Conservation (phyloP, 768 basidiomycete species). For the Lentinus tigrinus region DNA sequence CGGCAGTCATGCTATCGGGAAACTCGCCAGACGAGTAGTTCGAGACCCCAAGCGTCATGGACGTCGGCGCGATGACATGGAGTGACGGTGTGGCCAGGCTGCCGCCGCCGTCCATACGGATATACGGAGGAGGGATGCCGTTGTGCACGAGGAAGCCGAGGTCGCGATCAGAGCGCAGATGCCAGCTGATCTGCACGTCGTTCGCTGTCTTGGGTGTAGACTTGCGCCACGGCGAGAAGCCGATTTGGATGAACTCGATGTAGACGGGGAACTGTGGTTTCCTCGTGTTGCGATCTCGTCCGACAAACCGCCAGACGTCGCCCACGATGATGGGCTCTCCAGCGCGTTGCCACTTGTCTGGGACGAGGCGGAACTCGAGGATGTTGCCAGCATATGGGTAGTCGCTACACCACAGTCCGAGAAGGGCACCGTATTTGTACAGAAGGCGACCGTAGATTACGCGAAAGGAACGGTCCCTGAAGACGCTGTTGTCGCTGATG, state of each 20-base stretch:
- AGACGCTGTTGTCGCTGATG: slow-evolving; percentile 6
- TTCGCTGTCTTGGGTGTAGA: slow-evolving; percentile 1
- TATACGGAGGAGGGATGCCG: slow-evolving; percentile 3
- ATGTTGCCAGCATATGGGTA: slow-evolving; percentile 21
- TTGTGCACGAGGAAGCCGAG: slow-evolving; percentile 6
- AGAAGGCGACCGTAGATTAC: slow-evolving; percentile 20
- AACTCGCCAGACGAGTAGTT: slow-evolving; percentile 6
- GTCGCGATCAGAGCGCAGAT: slow-evolving; percentile 10
- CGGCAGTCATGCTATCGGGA: neutral
- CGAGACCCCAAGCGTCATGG: neutral
- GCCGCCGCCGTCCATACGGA: slow-evolving; percentile 4
- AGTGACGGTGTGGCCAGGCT: slow-evolving; percentile 9
- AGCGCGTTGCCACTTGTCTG: slow-evolving; percentile 7
- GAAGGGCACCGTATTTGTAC: slow-evolving; percentile 22
- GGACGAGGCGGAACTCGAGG: slow-evolving; percentile 23
- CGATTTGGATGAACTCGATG: slow-evolving; percentile 16
- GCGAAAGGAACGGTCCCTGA: slow-evolving; percentile 11
- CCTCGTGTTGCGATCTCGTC: neutral
- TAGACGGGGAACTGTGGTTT: slow-evolving; percentile 3
- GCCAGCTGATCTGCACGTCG: slow-evolving; percentile 14
- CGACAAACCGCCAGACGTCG: slow-evolving; percentile 21
- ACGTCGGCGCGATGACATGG: slow-evolving; percentile 16
- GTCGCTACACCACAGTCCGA: slow-evolving; percentile 27
- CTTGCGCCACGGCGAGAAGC: slow-evolving; percentile 1
- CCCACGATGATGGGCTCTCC: slow-evolving; percentile 18